These are phyloP conservation scores for Corylus heterophylla DNA, from an alignment of 306 rosid genomes.

Conservation along the genomic window DNA sequence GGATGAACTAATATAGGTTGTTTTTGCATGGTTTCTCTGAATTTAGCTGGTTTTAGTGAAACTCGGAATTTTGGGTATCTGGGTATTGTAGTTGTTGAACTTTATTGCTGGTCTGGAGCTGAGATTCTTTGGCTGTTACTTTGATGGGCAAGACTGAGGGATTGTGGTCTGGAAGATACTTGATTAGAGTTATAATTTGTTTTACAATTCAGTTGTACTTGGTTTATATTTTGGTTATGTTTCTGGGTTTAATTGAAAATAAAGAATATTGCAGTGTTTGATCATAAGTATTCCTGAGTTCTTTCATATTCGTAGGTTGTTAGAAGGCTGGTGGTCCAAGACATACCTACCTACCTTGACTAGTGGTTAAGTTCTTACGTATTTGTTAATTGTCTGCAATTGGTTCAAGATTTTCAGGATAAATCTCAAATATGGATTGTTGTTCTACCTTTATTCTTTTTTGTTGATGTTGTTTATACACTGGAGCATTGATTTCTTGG, in stretches of 20 bases:
- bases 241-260: background rate
- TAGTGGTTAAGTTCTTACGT: background rate
- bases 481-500: background rate
- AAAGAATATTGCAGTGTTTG: background rate
- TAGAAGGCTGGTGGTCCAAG: background rate
- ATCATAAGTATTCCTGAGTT: background rate
- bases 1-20: background rate
- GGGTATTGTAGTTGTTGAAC: background rate
- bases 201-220: background rate
- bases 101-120: background rate
- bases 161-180: background rate
- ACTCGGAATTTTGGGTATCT: background rate
- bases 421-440: background rate
- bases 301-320: background rate
- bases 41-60: slow-evolving; percentile 1
- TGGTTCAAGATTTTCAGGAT: background rate
- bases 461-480: background rate
- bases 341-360: background rate
- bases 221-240: background rate
- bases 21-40: background rate
- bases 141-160: background rate
- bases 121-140: background rate
- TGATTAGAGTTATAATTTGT: background rate
- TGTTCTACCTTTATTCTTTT: background rate
- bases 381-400: background rate